A percentile compares a stretch with the other conserved stretches of the same genome.
These are phyloP conservation scores for Hymenotorrendiella dingleyae DNA, from an alignment of 2,329 filamentous ascomycete species.

Conservation along the genomic window DNA sequence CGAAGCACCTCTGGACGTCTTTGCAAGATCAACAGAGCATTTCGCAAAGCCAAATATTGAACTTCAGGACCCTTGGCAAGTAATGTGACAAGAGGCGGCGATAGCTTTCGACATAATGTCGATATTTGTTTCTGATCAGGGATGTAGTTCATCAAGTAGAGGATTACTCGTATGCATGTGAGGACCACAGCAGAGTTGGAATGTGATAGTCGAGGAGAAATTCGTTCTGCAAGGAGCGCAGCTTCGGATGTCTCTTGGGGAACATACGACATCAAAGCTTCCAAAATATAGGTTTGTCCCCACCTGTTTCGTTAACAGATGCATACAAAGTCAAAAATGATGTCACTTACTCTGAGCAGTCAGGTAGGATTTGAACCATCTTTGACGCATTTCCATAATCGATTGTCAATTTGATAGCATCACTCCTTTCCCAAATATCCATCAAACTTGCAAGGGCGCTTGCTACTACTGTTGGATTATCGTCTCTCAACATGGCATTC, in stretches of 20 bases:
- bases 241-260: slow-evolving; percentile 88
- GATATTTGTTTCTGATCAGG: slow-evolving; percentile 83
- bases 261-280: slow-evolving; percentile 96
- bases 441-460: slow-evolving; percentile 86
- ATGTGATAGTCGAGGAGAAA: slow-evolving; percentile 91
- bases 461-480: slow-evolving; percentile 95
- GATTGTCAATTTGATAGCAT: slow-evolving; percentile 95
- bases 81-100: slow-evolving; percentile 88
- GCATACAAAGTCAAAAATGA: background rate
- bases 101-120: slow-evolving; percentile 83
- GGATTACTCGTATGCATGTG: slow-evolving; percentile 90
- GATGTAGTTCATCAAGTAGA: slow-evolving; percentile 99
- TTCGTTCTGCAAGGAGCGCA: slow-evolving; percentile 82
- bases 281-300: slow-evolving; percentile 97
- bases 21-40: slow-evolving; percentile 90
- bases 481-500: slow-evolving; percentile 84
- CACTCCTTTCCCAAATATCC: slow-evolving; percentile 98
- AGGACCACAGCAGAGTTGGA: slow-evolving; percentile 95
- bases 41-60: slow-evolving; percentile 92
- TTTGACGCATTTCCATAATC: slow-evolving; percentile 97
- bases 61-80: slow-evolving; percentile 95
- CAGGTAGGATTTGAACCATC: slow-evolving; percentile 91
- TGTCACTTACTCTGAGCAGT: slow-evolving; percentile 82
- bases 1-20: slow-evolving; percentile 85
- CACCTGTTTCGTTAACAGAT: slow-evolving; percentile 54